These are phyloP conservation scores for Hirsutella thompsonii DNA, from an alignment of 2,329 filamentous ascomycete genomes.

Conservation along the genomic window DNA sequence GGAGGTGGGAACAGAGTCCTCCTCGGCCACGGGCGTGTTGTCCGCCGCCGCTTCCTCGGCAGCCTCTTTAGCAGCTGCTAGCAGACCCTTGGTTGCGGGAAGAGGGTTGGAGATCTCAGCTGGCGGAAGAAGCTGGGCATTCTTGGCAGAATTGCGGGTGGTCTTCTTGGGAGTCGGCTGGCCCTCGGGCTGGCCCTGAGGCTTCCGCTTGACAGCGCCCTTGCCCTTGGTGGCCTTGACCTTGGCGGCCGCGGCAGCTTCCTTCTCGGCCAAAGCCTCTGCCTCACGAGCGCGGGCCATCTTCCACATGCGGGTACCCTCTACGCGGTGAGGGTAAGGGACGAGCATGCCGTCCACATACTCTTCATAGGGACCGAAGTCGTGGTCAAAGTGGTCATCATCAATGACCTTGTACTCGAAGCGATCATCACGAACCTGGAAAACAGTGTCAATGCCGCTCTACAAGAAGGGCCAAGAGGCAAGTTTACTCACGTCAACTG, in stretches of 20 bases:
- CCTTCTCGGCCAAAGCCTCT: constrained; percentile 14
- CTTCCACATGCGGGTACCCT: constrained; percentile 28
- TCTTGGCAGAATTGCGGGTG: constrained; percentile 20
- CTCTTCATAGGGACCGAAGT: constrained; percentile 29
- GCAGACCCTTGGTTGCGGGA: constrained; percentile 24
- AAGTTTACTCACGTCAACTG: constrained; percentile 31
- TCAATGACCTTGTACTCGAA: constrained; percentile 32
- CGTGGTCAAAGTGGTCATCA: constrained; percentile 27
- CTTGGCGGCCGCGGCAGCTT: constrained; percentile 12
- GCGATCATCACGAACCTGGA: constrained; percentile 28
- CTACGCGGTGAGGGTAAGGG: constrained; percentile 29
- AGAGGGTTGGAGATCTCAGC: constrained; percentile 11
- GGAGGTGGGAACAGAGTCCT: constrained; percentile 22
- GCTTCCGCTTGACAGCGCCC: constrained; percentile 33
- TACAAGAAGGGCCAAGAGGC: constrained; percentile 3
- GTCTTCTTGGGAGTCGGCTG: constrained; percentile 36
- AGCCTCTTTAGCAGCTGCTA: constrained; percentile 24
- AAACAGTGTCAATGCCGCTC: constrained; percentile 2
- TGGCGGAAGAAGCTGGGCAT: constrained; percentile 12
- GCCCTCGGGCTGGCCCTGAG: constrained; percentile 34
- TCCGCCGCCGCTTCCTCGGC: constrained; percentile 20
- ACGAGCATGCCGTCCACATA: constrained; percentile 28
- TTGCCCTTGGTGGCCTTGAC: constrained; percentile 20
- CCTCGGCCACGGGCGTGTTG: constrained; percentile 19
- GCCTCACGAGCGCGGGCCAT: constrained; percentile 22